These are phyloP conservation scores for Cercospora janseana DNA, from an alignment of 2,329 filamentous ascomycete genomes.

Conservation along the genomic window DNA sequence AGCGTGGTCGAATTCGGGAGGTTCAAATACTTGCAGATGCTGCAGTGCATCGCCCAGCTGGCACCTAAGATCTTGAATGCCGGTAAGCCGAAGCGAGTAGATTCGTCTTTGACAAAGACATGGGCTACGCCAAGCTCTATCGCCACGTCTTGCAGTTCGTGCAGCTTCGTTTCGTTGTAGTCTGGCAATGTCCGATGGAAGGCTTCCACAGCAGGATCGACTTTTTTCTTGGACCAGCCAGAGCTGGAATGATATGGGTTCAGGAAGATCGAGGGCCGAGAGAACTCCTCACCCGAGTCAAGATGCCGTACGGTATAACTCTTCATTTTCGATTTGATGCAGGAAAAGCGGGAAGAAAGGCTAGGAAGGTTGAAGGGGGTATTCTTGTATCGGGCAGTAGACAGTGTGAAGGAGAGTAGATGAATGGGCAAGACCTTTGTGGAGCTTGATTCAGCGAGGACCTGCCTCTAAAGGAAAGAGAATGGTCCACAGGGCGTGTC, in stretches of 20 bases:
- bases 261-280: slow-evolving; percentile 23
- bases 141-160: slow-evolving; percentile 55
- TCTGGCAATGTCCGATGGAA: slow-evolving; percentile 61
- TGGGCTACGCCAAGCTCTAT: slow-evolving; percentile 55
- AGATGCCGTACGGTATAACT: slow-evolving; percentile 29
- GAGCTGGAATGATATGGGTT: slow-evolving; percentile 17
- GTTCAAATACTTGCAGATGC: slow-evolving; percentile 49
- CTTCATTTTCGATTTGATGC: slow-evolving; percentile 17
- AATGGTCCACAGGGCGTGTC: slow-evolving; percentile 6
- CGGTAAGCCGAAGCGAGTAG: slow-evolving; percentile 64
- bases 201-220: slow-evolving; percentile 26
- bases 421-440: no score
- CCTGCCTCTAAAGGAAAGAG: slow-evolving; percentile 11
- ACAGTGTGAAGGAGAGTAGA: neutral
- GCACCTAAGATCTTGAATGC: slow-evolving; percentile 81
- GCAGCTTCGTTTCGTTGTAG: slow-evolving; percentile 57
- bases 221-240: neutral
- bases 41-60: slow-evolving; percentile 67
- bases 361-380: neutral
- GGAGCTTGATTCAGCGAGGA: slow-evolving; percentile 1
- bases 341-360: no score
- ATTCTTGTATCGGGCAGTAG: no score
- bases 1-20: slow-evolving; percentile 48
- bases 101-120: slow-evolving; percentile 71
- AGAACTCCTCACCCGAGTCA: slow-evolving; percentile 8